phyloP scores from a whole-genome alignment of 345 rosid genomes.

The Linum trigynum region DNA sequence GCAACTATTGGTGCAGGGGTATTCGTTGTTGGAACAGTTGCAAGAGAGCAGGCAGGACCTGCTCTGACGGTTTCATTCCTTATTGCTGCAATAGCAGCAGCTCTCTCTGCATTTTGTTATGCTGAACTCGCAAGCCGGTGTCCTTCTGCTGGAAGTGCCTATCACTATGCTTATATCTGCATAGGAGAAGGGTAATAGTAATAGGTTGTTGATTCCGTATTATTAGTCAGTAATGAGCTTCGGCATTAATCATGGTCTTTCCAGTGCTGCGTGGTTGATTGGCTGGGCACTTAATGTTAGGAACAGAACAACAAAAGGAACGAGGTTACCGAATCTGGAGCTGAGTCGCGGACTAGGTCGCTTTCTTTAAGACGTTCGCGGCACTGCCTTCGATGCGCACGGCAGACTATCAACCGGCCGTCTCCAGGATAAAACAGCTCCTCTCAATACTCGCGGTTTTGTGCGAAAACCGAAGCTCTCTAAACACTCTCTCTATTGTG shows the following conservation, averaged over 20 bases:
- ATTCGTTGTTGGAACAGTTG: slow-evolving; percentile 86
- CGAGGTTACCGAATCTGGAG: no score
- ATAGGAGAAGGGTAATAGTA: slow-evolving; percentile 72
- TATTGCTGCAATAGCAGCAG: slow-evolving; percentile 86
- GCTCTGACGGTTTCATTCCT: slow-evolving; percentile 82
- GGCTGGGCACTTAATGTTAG: slow-evolving; percentile 95
- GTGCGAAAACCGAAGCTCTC: no score
- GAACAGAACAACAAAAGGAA: no score
- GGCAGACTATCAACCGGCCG: no score
- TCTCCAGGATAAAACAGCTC: no score
- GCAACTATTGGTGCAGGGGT: slow-evolving; percentile 98
- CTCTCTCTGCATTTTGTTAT: slow-evolving; percentile 89
- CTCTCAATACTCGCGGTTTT: no score
- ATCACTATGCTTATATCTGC: slow-evolving; percentile 87
- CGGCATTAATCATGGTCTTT: neutral
- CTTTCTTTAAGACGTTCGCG: no score
- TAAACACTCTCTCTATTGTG: no score
- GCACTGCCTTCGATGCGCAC: no score
- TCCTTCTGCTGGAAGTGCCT: slow-evolving; percentile 99
- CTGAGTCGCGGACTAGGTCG: no score
- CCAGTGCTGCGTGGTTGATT: slow-evolving; percentile 87
- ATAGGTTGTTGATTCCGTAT: neutral
- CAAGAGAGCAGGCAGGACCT: slow-evolving; percentile 95
- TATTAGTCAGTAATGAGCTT: neutral
- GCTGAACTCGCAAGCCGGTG: slow-evolving; percentile 91